Evolutionary conservation across 495 filamentous ascomycete species (phyloP).

Genomic region (Xylaria castorea): DNA sequence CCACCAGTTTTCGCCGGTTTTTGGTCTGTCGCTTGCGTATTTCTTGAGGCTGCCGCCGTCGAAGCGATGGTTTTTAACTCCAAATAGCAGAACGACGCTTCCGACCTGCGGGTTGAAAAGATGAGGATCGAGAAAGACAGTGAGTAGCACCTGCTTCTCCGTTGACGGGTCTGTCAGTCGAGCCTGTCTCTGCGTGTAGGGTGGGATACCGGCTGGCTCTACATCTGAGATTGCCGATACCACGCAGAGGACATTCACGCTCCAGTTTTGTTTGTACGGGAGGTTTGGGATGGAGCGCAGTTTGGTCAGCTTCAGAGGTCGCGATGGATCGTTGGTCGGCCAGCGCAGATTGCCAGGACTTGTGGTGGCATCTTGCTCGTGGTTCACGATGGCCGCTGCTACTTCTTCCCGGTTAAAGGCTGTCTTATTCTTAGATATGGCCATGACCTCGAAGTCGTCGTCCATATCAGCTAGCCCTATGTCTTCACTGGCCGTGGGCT

Average conservation of each 20-base stretch:
- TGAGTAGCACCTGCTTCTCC: conserved; percentile 50
- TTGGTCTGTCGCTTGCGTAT: conserved; percentile 49
- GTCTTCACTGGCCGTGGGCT: conserved; percentile 20
- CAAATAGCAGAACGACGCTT: conserved; percentile 50
- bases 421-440: conserved; percentile 28
- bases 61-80: conserved; percentile 56
- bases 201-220: conserved; percentile 47
- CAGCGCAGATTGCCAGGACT: conserved; percentile 29
- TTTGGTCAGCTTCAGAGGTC: conserved; percentile 49
- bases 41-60: conserved; percentile 57
- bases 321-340: conserved; percentile 36
- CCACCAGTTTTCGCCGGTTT: conserved; percentile 50
- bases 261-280: conserved; percentile 58
- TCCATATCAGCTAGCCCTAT: conserved; percentile 30
- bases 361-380: conserved; percentile 5
- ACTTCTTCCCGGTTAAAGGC: conserved; percentile 33
- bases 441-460: conserved; percentile 43
- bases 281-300: conserved; percentile 50
- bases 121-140: conserved; percentile 53
- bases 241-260: conserved; percentile 53
- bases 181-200: conserved; percentile 49
- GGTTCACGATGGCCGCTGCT: conserved; percentile 20
- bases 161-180: conserved; percentile 51
- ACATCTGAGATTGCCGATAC: conserved; percentile 48
- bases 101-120: conserved; percentile 48